Base-by-base conservation (phyloP, 305 asterid genomes). In the Lippia alba region DNA sequence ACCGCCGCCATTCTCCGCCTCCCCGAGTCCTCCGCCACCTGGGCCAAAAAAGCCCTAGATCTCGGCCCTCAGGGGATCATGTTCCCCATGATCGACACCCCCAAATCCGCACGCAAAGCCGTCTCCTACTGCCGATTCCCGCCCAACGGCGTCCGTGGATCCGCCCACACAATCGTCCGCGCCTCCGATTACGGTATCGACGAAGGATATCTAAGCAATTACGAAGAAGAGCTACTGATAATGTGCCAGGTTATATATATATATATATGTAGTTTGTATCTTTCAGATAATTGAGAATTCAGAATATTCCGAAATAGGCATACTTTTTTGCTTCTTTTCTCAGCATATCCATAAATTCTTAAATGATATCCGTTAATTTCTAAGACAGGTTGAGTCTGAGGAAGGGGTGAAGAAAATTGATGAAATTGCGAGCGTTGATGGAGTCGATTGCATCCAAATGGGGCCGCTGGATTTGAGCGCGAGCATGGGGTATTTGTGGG, bases 391-490 rank as follows among this genome's bases (percentile, higher is more conserved):
- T 17, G 97, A 91, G 76, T 85, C 89, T 20, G 85, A 67, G 34
- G 96, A 88, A 0, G 96, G 83, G 6, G 96, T 85, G 70, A 82
- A 85, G 80, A 93, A 84, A 61, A 66, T 85, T 61, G 86, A 78
- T 12, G 96, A 93, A 34, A 93, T 93, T 7, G 82, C 92, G 0
- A 81, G 68, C n/a, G 94, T 91, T 0, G 97, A 91, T 5, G 98
- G 98, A 6, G 94, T 93, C 3, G 98, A 93, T 66, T 85, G 96
- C 77, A 70, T 93, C 36, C 93, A 93, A 70, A 93, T 93, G 98
- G 98, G 98, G 19, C 98, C 98, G 61, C 69, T 91, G 85, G 99
- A 94, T 75, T 70, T 94, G 87, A 91, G 97, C 76, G 99, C 96
- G 33, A 89, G 96, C 78, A 66, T 93, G 88, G 98, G 98, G 79